Evolutionary conservation across 441 rosid genomes (phyloP), one percentile per base, ranked within the genome.

Genomic region (Syzygium syzygioides): DNA sequence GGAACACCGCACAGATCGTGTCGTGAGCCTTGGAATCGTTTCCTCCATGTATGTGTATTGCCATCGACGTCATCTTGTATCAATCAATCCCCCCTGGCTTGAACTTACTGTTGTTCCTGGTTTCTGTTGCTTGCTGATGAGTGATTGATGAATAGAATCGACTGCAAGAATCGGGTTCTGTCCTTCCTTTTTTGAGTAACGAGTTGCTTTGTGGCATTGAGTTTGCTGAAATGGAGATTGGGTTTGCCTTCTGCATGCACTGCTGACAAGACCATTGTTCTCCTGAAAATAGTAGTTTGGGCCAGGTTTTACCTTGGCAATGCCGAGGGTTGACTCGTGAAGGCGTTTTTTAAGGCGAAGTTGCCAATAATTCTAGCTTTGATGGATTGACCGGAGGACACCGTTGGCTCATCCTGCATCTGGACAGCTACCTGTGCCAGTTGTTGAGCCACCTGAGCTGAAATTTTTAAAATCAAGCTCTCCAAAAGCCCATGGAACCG

Each of bases 231-330:
- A 4, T 23, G 6, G 83, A 41, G 52, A 76, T 41, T 41, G 52
- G 83, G 83, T 41, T 13, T 76, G 83, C 52, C 52, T 41, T 23
- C 23, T 23, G 52, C 23, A 41, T 76, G n/a, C 52, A 23, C 23
- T 37, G 37, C 76, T 64, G 76, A 28, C 37, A 30, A 15, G 71
- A 64, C 23, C 23, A 15, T 64, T 30, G 37, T 15, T 15, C 76
- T 64, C 6, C 76, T 1, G 20, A 4, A 0, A 30, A 30, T 30
- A 15, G 0, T 62, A 55, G 56, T 15, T 64, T 15, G 6, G 18
- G 37, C 37, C 37, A 32, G 71, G 9, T 14, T 15, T 64, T 64
- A 7, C 64, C 23, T 64, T 30, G 37, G 12, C 71, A 2, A 9
- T 30, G 71, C 37, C 71, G 1, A 64, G 4, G 9, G 71, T 64